Evolutionary conservation across 768 basidiomycete species (phyloP).

Genomic region (Termitomyces sp.): DNA sequence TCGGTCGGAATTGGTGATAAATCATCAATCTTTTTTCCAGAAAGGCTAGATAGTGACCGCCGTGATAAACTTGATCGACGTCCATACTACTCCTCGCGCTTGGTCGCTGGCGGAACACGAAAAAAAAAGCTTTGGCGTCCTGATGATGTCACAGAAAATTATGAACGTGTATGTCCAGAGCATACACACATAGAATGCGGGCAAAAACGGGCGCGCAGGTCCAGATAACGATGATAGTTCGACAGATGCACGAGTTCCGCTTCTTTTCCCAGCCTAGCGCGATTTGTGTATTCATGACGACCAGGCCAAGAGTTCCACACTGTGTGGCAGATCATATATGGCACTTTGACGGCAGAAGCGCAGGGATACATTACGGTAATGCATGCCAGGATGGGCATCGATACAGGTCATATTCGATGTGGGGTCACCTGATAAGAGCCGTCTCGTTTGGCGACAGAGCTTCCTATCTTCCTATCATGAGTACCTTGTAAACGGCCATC

Average conservation of each 20-base stretch:
- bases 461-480: background rate
- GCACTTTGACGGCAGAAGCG: too few species aligned
- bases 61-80: background rate
- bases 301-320: too few species aligned
- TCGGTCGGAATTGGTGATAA: background rate
- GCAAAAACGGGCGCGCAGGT: too few species aligned
- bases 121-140: background rate
- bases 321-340: too few species aligned
- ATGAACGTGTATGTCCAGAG: background rate
- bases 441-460: too few species aligned
- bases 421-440: background rate
- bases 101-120: background rate
- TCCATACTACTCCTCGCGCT: background rate
- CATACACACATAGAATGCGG: background rate
- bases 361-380: too few species aligned
- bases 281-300: too few species aligned
- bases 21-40: background rate
- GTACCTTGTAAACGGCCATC: background rate
- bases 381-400: too few species aligned
- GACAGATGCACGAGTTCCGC: background rate
- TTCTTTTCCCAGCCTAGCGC: background rate
- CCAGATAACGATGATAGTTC: background rate
- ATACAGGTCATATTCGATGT: too few species aligned
- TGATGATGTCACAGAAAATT: background rate
- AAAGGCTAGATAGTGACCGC: background rate